phyloP scores from a whole-genome alignment of 768 basidiomycete species.

The Melanogaster broomeanus region DNA sequence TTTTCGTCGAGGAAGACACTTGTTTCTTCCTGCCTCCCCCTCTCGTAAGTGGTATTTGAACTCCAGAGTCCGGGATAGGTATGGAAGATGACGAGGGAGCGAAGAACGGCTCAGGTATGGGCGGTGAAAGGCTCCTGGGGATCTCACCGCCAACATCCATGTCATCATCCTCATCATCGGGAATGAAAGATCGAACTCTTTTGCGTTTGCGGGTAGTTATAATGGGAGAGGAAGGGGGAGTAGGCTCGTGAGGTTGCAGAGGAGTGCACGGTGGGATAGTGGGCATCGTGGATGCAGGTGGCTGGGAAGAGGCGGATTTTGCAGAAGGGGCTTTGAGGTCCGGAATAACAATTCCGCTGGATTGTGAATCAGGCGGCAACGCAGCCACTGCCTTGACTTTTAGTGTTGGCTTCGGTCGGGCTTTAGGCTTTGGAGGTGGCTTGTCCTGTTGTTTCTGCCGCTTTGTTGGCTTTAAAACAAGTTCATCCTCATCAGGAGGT shows the following conservation, averaged over 20 bases:
- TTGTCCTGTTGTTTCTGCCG: conserved; percentile 32
- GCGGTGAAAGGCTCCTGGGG: neutral
- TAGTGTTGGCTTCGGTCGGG: conserved; percentile 25
- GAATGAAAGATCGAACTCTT: conserved; percentile 11
- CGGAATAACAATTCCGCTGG: conserved; percentile 5
- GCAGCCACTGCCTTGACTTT: conserved; percentile 15
- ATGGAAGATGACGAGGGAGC: conserved; percentile 44
- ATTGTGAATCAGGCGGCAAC: conserved; percentile 19
- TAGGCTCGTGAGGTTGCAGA: conserved; percentile 21
- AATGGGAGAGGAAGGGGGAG: conserved; percentile 27
- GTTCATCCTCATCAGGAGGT: conserved; percentile 45
- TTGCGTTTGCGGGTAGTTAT: conserved; percentile 27
- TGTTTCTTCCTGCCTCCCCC: conserved; percentile 15
- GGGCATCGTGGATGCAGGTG: conserved; percentile 34
- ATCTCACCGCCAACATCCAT: conserved; percentile 10
- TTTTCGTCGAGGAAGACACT: conserved; percentile 11
- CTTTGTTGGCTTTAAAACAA: conserved; percentile 32
- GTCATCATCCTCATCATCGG: conserved; percentile 12
- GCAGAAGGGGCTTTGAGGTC: conserved; percentile 37
- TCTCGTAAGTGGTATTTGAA: conserved; percentile 26
- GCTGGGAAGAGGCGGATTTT: conserved; percentile 28
- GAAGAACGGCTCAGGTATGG: conserved; percentile 42
- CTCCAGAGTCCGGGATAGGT: conserved; percentile 23
- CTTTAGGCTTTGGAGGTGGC: conserved; percentile 29
- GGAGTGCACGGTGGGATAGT: conserved; percentile 26